A percentile compares a stretch with the other conserved stretches of the same genome.
These are phyloP conservation scores for Solanum chaucha DNA, from an alignment of 257 asterid genomes.

Conservation along the genomic window DNA sequence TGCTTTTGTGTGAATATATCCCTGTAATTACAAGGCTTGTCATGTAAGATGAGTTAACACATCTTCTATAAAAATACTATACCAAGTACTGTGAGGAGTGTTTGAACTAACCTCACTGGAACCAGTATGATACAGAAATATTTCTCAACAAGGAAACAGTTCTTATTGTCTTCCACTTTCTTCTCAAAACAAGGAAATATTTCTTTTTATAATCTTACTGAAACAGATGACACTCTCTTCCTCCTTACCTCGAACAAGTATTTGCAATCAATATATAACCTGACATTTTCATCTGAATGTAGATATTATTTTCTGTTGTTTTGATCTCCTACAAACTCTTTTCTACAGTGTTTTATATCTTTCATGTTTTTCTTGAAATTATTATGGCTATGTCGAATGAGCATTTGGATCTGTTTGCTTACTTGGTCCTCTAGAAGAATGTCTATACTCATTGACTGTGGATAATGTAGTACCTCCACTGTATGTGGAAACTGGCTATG, in stretches of 20 bases:
- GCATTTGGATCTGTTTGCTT: background rate
- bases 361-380: background rate
- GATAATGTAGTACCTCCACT: background rate
- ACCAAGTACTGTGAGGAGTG: background rate
- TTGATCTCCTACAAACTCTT: background rate
- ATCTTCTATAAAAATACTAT: background rate
- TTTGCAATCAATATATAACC: background rate
- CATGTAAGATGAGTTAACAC: background rate
- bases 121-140: background rate
- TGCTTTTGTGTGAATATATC: too few relatives aligned
- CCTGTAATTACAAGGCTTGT: background rate
- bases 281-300: background rate
- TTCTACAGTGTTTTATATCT: background rate
- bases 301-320: background rate
- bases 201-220: background rate
- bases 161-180: background rate
- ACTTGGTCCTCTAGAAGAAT: background rate
- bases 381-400: background rate
- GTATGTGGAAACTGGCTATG: background rate
- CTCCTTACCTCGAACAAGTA: background rate
- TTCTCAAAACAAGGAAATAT: background rate
- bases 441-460: background rate
- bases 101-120: background rate
- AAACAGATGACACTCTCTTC: background rate
- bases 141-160: background rate